A percentile compares a stretch with the other conserved stretches of the same genome.
phyloP scores from a whole-genome alignment of 2,329 filamentous ascomycete genomes.

The Blastomyces emzantsi region DNA sequence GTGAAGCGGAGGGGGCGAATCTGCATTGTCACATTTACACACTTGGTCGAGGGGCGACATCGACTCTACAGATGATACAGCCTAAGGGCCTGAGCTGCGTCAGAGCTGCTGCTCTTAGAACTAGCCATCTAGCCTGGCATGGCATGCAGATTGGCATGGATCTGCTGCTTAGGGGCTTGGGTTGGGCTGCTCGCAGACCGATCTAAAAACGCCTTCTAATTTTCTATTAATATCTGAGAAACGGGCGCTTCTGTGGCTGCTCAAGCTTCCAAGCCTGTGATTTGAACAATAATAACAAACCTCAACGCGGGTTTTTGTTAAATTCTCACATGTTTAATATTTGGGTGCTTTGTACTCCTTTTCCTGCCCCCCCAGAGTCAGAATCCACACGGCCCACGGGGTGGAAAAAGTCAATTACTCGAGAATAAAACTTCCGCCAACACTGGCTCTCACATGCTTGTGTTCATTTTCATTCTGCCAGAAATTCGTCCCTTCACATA shows the following conservation, averaged over 20 bases:
- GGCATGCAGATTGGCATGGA: neutral
- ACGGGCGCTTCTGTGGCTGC: neutral
- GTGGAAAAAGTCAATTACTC: neutral
- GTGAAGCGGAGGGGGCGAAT: neutral
- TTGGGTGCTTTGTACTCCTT: neutral
- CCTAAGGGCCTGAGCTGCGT: neutral
- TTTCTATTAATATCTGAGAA: neutral
- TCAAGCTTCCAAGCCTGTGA: neutral
- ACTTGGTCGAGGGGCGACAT: neutral
- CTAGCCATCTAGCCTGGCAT: neutral
- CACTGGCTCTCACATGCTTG: slow-evolving; percentile 2
- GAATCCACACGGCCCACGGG: neutral
- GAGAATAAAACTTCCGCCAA: neutral
- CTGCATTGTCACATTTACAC: neutral
- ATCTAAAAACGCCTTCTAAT: neutral
- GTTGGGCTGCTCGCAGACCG: neutral
- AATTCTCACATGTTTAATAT: slow-evolving; percentile 1
- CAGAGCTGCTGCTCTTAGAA: neutral
- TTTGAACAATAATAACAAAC: neutral
- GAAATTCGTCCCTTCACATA: neutral
- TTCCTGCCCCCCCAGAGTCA: neutral
- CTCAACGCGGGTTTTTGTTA: neutral
- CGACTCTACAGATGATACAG: neutral
- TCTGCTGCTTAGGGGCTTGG: neutral
- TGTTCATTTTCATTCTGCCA: neutral